Evolutionary conservation across 768 basidiomycete genomes (phyloP).

Genomic region (Agaricus bisporus): DNA sequence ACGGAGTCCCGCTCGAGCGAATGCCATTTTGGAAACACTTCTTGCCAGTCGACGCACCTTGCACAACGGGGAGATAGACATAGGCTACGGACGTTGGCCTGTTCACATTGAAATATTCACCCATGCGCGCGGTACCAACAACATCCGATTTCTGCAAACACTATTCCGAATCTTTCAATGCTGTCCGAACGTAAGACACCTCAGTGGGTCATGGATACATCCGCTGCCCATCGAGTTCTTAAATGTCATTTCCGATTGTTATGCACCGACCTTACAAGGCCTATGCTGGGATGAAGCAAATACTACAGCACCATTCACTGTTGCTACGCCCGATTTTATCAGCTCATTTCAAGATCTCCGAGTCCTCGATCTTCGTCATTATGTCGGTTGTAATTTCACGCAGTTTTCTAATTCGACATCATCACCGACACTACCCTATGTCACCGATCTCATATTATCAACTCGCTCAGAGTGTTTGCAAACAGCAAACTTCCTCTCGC

Average conservation of each 20-base stretch:
- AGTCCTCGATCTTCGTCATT: conserved; percentile 41
- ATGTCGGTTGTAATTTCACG: conserved; percentile 21
- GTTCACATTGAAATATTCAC: conserved; percentile 43
- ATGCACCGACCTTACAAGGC: conserved; percentile 34
- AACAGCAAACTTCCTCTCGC: conserved; percentile 28
- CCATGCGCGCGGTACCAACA: conserved; percentile 33
- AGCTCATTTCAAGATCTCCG: conserved; percentile 35
- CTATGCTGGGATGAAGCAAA: conserved; percentile 39
- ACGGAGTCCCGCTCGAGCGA: conserved; percentile 37
- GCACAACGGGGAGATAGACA: neutral
- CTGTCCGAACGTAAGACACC: conserved; percentile 38
- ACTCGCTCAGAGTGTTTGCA: conserved; percentile 29
- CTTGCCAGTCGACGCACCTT: conserved; percentile 16
- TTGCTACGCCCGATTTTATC: conserved; percentile 30
- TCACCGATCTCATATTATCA: conserved; percentile 38
- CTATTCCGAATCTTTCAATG: conserved; percentile 37
- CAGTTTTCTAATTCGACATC: conserved; percentile 11
- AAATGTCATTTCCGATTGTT: conserved; percentile 31
- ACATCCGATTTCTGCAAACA: conserved; percentile 32
- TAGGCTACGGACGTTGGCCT: conserved; percentile 39
- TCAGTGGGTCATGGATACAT: conserved; percentile 43
- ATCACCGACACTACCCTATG: conserved; percentile 30
- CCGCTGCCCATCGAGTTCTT: conserved; percentile 38
- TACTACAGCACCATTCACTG: conserved; percentile 12
- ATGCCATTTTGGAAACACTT: conserved; percentile 30